Conservation (phyloP, 116 monocot species). For the Posidonia oceanica region DNA sequence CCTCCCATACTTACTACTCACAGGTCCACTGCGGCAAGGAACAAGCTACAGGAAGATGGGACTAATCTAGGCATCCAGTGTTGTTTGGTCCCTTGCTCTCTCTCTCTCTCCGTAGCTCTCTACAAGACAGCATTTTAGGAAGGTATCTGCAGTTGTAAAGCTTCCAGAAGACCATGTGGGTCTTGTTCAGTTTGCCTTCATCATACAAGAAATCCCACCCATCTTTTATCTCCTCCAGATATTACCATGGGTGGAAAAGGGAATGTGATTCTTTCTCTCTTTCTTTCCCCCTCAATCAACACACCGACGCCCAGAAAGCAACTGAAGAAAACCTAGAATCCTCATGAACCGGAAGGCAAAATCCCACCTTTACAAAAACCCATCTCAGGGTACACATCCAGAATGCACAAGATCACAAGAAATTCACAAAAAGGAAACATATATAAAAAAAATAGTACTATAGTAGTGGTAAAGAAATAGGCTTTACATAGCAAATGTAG, state of each 20-base stretch:
- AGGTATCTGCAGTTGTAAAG: conserved; percentile 38
- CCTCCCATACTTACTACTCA: background rate
- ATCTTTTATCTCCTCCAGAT: conserved; percentile 5
- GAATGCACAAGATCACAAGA: background rate
- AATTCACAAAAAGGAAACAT: background rate
- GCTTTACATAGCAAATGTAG: conserved; percentile 1
- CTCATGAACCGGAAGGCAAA: background rate
- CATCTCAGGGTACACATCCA: background rate
- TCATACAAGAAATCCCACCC: background rate
- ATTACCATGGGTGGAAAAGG: conserved; percentile 8
- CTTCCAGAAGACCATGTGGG: conserved; percentile 14
- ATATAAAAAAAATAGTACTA: background rate
- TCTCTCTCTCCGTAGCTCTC: background rate
- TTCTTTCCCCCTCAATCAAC: background rate
- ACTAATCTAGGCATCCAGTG: background rate
- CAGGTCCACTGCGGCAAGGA: background rate
- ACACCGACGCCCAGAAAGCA: background rate
- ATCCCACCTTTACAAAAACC: background rate
- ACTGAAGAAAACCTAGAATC: background rate
- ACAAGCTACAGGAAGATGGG: background rate
- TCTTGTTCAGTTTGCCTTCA: conserved; percentile 12
- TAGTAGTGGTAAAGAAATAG: background rate
- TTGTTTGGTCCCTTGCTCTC: conserved; percentile 12
- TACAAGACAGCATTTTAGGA: conserved; percentile 15
- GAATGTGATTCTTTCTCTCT: conserved; percentile 3